Base-by-base conservation (phyloP, 2,329 filamentous ascomycete genomes). In the Colletotrichum sp. region DNA sequence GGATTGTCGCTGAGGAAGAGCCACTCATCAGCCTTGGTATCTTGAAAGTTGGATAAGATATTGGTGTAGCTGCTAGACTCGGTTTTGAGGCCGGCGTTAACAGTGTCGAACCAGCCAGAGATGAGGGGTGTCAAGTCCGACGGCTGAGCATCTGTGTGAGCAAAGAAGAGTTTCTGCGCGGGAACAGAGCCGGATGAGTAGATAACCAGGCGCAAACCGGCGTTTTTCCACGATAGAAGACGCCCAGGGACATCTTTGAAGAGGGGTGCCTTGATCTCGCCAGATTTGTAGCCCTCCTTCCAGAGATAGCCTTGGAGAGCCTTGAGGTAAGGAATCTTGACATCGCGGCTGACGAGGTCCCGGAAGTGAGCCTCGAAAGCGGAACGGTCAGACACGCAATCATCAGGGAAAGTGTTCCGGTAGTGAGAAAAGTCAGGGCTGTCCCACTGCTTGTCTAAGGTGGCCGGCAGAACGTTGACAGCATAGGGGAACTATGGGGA, bases 1-100 rank as follows among this genome's bases (percentile, higher is more conserved):
- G 95, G 89, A 81, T 96, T 96, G 85, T 97, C 95, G 81, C 94
- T 96, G 76, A 96, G 86, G 83, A 97, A 97, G n/a, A 95, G 87
- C 87, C 94, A 94, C 72, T 90, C 87, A 13, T 83, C 83, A 21
- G 88, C 83, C 66, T 86, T 79, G 72, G 88, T 85, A 39, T 87
- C 85, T 18, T 90, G 83, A 60, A 87, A 82, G 70, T 87, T 85
- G 63, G 83, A 83, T 64, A 90, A 87, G 79, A 96, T 96, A 79
- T 87, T 91, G 79, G 85, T 83, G 84, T 96, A 97, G 83, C 94
- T 96, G 26, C 83, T 83, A 52, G 85, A 82, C 79, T 95, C 91
- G 61, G 89, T 91, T 87, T 97, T 97, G 72, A 91, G 89, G 2
- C 95, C 95, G 36, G 95, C 95, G 83, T 95, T 96, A 74, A 94